These are phyloP conservation scores for Geoglossum glabrum DNA, from an alignment of 495 filamentous ascomycete species.

Conservation along the genomic window DNA sequence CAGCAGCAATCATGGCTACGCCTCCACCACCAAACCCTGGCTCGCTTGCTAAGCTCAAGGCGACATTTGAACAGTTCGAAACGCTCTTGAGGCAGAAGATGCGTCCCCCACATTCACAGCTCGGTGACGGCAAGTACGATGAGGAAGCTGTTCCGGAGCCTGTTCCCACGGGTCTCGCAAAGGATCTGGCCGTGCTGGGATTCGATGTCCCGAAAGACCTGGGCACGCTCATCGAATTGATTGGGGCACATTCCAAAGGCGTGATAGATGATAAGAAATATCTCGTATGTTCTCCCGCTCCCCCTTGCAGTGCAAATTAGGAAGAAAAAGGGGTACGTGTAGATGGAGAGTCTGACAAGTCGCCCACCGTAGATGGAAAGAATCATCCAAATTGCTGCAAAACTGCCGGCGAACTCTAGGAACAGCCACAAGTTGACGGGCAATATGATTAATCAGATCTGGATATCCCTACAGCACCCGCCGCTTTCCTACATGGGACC, in stretches of 20 bases:
- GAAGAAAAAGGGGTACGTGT: no score
- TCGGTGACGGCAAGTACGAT: background rate
- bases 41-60: background rate
- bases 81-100: background rate
- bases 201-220: background rate
- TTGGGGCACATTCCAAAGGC: background rate
- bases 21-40: background rate
- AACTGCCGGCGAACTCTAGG: slow-evolving; percentile 33
- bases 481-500: background rate
- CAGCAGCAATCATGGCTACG: background rate
- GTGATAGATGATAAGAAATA: slow-evolving; percentile 21
- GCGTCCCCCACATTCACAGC: background rate
- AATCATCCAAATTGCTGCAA: slow-evolving; percentile 18
- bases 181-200: background rate
- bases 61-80: background rate
- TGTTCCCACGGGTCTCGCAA: background rate
- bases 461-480: background rate
- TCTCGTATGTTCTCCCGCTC: slow-evolving; percentile 11
- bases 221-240: slow-evolving; percentile 24
- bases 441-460: background rate
- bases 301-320: no score
- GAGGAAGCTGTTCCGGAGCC: background rate
- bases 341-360: background rate
- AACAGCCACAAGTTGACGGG: slow-evolving; percentile 14
- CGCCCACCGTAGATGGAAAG: background rate